Evolutionary conservation across 164 flowering plant genomes (phyloP), one percentile per base, ranked within the genome.

Genomic region (Brasenia schreberi): DNA sequence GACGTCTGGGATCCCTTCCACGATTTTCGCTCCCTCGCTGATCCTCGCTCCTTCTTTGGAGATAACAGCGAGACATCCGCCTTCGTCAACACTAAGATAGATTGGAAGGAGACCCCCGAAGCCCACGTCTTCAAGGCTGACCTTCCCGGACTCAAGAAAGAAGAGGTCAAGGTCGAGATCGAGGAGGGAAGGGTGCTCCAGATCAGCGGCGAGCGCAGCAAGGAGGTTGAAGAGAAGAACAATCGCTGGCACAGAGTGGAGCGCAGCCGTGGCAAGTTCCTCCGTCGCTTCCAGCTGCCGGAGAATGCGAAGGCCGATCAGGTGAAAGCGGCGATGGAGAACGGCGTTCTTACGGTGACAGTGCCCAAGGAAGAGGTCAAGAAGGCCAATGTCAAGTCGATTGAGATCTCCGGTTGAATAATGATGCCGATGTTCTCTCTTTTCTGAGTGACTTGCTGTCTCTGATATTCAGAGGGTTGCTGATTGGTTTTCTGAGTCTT

Each of bases 121-220:
- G n/a, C n/a, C n/a, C n/a, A n/a, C n/a, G n/a, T n/a, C n/a, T n/a
- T n/a, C n/a, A n/a, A n/a, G n/a, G n/a, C n/a, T n/a, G n/a, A 80
- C n/a, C 66, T 80, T 0, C 83, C 83, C 12, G 83, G 82, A 16
- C 14, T 79, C 12, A 79, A 67, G 62, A 79, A 77, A 67, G 82
- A 77, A 33, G 77, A 77, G 64, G 77, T 77, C 66, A 76, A 75
- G 70, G 83, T 80, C 61, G 77, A 80, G 45, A 71, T 80, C 3
- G 83, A 80, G n/a, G 81, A 80, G 11, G 83, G 76, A 4, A 70
- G 59, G 16, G 77, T 80, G 18, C 69, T 79, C 7, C 68, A 75
- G 75, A 79, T 79, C 3, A 73, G 77, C 49, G 82, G 80, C 4
- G 79, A 77, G 75, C 65, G 77, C 70, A 67, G 60, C 43, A 23